A percentile compares a stretch with the other conserved stretches of the same genome.
Conservation (phyloP, 2,329 filamentous ascomycete species). For the Trichoderma koningii region DNA sequence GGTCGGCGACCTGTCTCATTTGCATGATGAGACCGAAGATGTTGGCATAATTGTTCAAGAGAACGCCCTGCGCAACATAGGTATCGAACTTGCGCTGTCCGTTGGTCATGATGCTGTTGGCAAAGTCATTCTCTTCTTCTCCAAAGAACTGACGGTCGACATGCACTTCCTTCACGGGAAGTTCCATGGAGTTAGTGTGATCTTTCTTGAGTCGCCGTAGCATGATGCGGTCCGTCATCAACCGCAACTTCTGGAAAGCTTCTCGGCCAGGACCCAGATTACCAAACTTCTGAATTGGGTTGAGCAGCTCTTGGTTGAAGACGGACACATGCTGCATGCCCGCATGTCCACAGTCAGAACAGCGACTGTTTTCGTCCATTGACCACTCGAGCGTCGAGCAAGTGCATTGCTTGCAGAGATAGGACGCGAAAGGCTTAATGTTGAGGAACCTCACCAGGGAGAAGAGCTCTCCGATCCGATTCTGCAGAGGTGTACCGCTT, state of each 20-base stretch:
- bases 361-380: constrained; percentile 70
- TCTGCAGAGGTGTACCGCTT: constrained; percentile 92
- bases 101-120: constrained; percentile 91
- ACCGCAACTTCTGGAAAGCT: constrained; percentile 78
- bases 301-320: constrained; percentile 93
- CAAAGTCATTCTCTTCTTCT: constrained; percentile 94
- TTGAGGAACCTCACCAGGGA: constrained; percentile 91
- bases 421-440: constrained; percentile 84
- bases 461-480: constrained; percentile 96
- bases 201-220: constrained; percentile 91
- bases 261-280: constrained; percentile 63
- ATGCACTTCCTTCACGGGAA: constrained; percentile 90
- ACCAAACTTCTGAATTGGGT: constrained; percentile 70
- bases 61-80: constrained; percentile 89
- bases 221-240: constrained; percentile 94
- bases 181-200: constrained; percentile 90
- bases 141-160: constrained; percentile 96
- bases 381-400: constrained; percentile 85
- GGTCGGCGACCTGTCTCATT: constrained; percentile 97
- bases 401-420: constrained; percentile 85
- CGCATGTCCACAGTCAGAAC: constrained; percentile 60
- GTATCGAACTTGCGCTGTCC: constrained; percentile 89
- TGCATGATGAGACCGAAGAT: constrained; percentile 99
- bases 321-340: constrained; percentile 56
- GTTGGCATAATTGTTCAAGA: constrained; percentile 97